Base-by-base conservation (phyloP, 116 monocot species). In the Cymodocea nodosa region DNA sequence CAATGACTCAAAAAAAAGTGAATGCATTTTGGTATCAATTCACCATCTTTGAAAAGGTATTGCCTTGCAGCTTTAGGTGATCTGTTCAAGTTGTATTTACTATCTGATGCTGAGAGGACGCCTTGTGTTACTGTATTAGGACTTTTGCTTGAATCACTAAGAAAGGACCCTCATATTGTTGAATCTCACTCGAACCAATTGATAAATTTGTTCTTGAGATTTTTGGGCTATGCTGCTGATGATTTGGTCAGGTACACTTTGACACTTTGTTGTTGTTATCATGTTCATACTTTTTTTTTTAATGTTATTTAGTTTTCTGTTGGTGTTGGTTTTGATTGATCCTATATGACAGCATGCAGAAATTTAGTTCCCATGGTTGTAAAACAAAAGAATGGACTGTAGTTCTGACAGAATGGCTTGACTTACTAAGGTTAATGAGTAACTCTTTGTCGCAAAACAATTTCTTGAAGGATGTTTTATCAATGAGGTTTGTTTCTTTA, bases 391-490 rank as follows among this genome's bases (percentile, higher is more conserved):
- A 86, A 20, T 88, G 88, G 85, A 84, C 74, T 60, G 56, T 44
- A 50, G 67, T 88, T 70, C 78, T 88, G 52, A 84, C 81, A 70
- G 97, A 91, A 67, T 97, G 97, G 97, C 65, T 97, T 65, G 77
- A 84, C 50, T 65, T 97, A 66, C 61, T 97, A 68, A 82, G 60
- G 51, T 48, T 72, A 53, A 81, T 91, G 81, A 78, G 60, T 39
- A 80, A 88, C 84, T 72, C 80, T 72, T 66, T 87, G 51, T 80
- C 87, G 56, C 71, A 37, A 30, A 82, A 74, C 63, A 74, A 84
- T 62, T 24, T 74, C 75, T 76, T 97, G 10, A 89, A 91, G 71
- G 79, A 97, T 50, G 83, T 97, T 71, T 62, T 97, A 56, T 44
- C 79, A 1, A 79, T 59, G 78, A 97, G 94, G 89, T 94, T 71